These are phyloP conservation scores for Lepiota subincarnata DNA, from an alignment of 768 basidiomycete species.

Conservation along the genomic window DNA sequence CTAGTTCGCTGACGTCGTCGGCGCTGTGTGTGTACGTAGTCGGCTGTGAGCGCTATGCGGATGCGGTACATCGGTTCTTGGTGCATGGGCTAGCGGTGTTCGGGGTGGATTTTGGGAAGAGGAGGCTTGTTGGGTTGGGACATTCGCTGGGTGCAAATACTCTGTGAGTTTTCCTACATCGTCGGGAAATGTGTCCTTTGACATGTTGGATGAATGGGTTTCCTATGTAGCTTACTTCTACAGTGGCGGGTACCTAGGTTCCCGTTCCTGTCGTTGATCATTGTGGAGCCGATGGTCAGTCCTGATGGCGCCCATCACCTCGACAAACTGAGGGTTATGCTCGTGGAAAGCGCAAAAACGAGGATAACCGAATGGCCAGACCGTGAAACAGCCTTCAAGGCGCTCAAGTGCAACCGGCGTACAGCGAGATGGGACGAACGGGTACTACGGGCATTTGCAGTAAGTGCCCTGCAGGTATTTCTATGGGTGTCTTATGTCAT, in stretches of 20 bases:
- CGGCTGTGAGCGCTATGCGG: constrained; percentile 61
- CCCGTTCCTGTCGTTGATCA: constrained; percentile 47
- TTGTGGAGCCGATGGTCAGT: constrained; percentile 64
- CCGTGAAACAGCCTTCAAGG: constrained; percentile 23
- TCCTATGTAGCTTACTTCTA: constrained; percentile 48
- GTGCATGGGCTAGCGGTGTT: constrained; percentile 29
- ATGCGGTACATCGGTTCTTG: constrained; percentile 55
- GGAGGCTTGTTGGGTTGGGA: constrained; percentile 59
- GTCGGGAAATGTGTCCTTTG: neutral
- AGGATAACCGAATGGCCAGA: constrained; percentile 51
- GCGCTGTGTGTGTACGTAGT: constrained; percentile 31
- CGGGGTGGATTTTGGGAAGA: constrained; percentile 41
- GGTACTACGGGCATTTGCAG: constrained; percentile 51
- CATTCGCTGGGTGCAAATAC: constrained; percentile 67
- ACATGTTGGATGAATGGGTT: neutral
- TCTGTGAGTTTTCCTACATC: constrained; percentile 40
- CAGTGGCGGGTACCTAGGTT: constrained; percentile 43
- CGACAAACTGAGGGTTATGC: constrained; percentile 30
- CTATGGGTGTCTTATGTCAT: neutral
- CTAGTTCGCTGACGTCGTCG: neutral
- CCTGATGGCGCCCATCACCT: constrained; percentile 43
- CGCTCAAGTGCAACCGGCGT: constrained; percentile 13
- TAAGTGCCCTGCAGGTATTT: constrained; percentile 24
- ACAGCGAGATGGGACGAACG: constrained; percentile 48
- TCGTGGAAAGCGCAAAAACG: constrained; percentile 45